Evolutionary conservation across 495 filamentous ascomycete species (phyloP).

Genomic region (Penicillium samsonianum): DNA sequence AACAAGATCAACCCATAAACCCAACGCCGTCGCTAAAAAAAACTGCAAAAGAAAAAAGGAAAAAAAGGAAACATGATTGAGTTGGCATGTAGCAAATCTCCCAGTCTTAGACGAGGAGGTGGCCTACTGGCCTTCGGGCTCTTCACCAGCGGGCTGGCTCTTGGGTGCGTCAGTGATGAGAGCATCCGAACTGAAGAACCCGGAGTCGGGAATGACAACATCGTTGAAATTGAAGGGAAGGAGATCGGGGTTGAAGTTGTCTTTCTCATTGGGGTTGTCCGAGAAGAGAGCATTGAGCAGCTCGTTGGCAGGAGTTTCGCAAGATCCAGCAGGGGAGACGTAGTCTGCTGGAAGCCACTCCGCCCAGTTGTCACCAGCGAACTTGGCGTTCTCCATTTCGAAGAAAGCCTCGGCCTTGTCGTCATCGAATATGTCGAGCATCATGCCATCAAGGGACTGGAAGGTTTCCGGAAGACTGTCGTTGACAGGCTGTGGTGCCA

Average conservation of each 20-base stretch:
- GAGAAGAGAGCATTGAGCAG: conserved; percentile 44
- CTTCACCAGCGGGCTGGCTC: conserved; percentile 22
- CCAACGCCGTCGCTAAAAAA: conserved; percentile 46
- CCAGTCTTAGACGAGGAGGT: conserved; percentile 16
- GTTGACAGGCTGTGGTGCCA: conserved; percentile 23
- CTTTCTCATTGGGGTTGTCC: conserved; percentile 36
- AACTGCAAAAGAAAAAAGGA: conserved; percentile 11
- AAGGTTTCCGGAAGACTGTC: conserved; percentile 31
- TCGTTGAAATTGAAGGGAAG: conserved; percentile 37
- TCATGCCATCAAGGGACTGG: conserved; percentile 39
- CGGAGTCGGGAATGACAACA: conserved; percentile 37
- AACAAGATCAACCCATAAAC: conserved; percentile 16
- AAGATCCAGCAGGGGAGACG: conserved; percentile 35
- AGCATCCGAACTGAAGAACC: conserved; percentile 46
- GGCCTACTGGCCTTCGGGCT: conserved; percentile 20
- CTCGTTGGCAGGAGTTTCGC: conserved; percentile 34
- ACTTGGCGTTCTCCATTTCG: conserved; percentile 25
- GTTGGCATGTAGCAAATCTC: conserved; percentile 13
- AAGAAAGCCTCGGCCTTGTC: conserved; percentile 27
- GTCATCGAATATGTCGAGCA: conserved; percentile 45
- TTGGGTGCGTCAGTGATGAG: conserved; percentile 33
- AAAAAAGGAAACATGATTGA: conserved; percentile 1
- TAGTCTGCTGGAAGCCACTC: conserved; percentile 45
- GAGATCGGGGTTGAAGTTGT: conserved; percentile 29
- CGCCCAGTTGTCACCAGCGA: conserved; percentile 35